A percentile compares a stretch with the other conserved stretches of the same genome.
These are phyloP conservation scores for Thelonectria discophora DNA, from an alignment of 2,329 filamentous ascomycete species.

Conservation along the genomic window DNA sequence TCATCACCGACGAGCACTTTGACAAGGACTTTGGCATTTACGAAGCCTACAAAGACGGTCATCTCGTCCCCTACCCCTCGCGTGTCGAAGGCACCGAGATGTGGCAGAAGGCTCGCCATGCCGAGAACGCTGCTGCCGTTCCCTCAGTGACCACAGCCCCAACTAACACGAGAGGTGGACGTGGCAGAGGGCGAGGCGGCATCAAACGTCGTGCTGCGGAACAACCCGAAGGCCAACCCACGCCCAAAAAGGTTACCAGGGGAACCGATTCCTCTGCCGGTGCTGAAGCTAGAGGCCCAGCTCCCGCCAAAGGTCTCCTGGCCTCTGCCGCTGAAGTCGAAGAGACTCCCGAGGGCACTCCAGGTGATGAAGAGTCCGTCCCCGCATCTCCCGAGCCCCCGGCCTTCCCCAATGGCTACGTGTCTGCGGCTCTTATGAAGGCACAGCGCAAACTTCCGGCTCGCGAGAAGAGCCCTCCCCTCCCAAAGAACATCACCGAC, in stretches of 20 bases:
- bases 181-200: slow-evolving; percentile 47
- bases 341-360: slow-evolving; percentile 47
- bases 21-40: slow-evolving; percentile 56
- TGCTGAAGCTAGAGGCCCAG: slow-evolving; percentile 39
- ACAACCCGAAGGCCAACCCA: slow-evolving; percentile 59
- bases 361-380: slow-evolving; percentile 48
- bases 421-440: slow-evolving; percentile 38
- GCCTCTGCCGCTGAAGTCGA: slow-evolving; percentile 51
- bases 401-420: slow-evolving; percentile 40
- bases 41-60: slow-evolving; percentile 51
- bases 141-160: slow-evolving; percentile 41
- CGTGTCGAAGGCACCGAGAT: slow-evolving; percentile 54
- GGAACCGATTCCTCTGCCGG: slow-evolving; percentile 45
- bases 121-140: slow-evolving; percentile 48
- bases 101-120: slow-evolving; percentile 50
- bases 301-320: slow-evolving; percentile 51
- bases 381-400: slow-evolving; percentile 49
- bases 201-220: slow-evolving; percentile 62
- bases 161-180: slow-evolving; percentile 36
- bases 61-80: slow-evolving; percentile 57
- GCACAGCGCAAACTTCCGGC: slow-evolving; percentile 44
- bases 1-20: slow-evolving; percentile 55
- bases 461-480: slow-evolving; percentile 50
- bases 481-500: slow-evolving; percentile 53
- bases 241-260: slow-evolving; percentile 58